Conservation (phyloP, 495 filamentous ascomycete species). For the Parathielavia hyrcaniae region DNA sequence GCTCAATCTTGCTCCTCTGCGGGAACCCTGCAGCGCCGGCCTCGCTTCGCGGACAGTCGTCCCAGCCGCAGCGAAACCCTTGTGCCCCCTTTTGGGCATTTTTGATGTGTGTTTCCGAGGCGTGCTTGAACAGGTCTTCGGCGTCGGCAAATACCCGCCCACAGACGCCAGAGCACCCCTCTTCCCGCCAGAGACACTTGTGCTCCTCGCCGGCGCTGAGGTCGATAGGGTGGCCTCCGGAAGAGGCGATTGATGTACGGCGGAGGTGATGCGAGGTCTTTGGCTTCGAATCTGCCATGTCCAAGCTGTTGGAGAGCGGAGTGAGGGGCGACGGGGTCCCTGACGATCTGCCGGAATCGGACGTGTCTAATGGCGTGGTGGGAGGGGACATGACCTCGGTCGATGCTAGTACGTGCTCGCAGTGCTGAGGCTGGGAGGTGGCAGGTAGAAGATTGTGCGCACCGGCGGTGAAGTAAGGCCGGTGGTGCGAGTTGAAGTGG, state of each 20-base stretch:
- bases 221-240: slow-evolving; percentile 6
- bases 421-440: neutral
- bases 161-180: slow-evolving; percentile 23
- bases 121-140: slow-evolving; percentile 30
- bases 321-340: slow-evolving; percentile 29
- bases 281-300: slow-evolving; percentile 22
- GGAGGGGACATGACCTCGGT: slow-evolving; percentile 25
- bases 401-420: slow-evolving; percentile 12
- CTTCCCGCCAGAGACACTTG: slow-evolving; percentile 32
- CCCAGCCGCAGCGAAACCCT: slow-evolving; percentile 35
- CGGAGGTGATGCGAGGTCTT: slow-evolving; percentile 11
- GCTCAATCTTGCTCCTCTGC: slow-evolving; percentile 54
- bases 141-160: slow-evolving; percentile 24
- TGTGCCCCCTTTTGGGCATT: slow-evolving; percentile 30
- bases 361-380: slow-evolving; percentile 26
- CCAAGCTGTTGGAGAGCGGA: slow-evolving; percentile 24
- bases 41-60: slow-evolving; percentile 38
- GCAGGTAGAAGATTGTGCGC: neutral
- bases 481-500: slow-evolving; percentile 32
- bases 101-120: slow-evolving; percentile 29
- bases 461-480: slow-evolving; percentile 19
- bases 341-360: slow-evolving; percentile 26
- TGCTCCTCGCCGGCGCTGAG: slow-evolving; percentile 21
- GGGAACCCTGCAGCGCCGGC: slow-evolving; percentile 42
- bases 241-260: slow-evolving; percentile 21